Base-by-base conservation (phyloP, 2,329 filamentous ascomycete species). In the Penicillium brevicompactum region DNA sequence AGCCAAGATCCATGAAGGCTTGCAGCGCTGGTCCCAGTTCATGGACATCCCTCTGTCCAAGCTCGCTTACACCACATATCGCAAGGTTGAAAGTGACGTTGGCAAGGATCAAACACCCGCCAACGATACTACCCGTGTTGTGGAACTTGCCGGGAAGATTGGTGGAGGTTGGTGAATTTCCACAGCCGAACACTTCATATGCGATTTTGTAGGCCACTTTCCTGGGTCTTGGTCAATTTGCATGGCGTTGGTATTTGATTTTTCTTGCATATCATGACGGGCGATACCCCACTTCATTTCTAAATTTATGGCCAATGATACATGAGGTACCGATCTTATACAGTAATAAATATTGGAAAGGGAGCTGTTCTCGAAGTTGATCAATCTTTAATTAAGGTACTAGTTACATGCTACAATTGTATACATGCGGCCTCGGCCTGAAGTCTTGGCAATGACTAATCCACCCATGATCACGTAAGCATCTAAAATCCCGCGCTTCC, bases 1-100 rank as follows among this genome's bases (percentile, higher is more conserved):
- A 38, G 38, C 46, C 21, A 66, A 61, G 31, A 70, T 95, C 67
- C 84, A 85, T 73, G 80, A 84, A 70, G 83, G 87, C 65, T 79
- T 97, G 67, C 77, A 80, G 60, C 85, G 93, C 73, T 99, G 94
- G 94, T 83, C 87, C 16, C 70, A 78, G 22, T 77, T 87, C 57
- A 92, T 91, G 52, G 85, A 84, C 50, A 85, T 96, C 61, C 81
- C 84, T 24, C 76, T 89, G 67, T 84, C 87, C 58, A 90, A 83
- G 70, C 78, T 99, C 68, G 85, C 87, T 54, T 90, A 88, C 73
- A 99, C 94, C 54, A 95, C 86, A 49, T 99, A 91, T 78, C 86
- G 94, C 59, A 88, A 92, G 74, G 93, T 99, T 21, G 87, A 97
- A 67, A 97, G 93, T 76, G 91, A 97, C 71, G 91, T 99, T 42